phyloP scores from a whole-genome alignment of 345 rosid species.

The Cochlearia excelsa region DNA sequence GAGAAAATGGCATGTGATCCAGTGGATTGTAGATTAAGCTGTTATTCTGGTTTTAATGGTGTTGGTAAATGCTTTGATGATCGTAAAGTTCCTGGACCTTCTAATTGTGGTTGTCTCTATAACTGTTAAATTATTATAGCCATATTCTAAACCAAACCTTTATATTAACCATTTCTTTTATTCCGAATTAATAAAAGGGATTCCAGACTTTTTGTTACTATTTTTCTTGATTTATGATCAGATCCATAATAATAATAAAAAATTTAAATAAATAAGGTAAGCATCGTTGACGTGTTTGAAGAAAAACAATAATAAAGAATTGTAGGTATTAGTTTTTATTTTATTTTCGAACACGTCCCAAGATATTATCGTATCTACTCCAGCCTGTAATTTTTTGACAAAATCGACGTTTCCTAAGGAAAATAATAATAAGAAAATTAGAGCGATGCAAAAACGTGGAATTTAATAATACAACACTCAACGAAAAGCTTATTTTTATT shows the following conservation, averaged over 20 bases:
- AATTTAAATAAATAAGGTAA: not conserved
- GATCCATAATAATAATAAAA: not conserved
- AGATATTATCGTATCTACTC: too few relatives aligned
- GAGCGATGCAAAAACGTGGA: not conserved
- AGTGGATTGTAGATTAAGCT: conserved; percentile 4
- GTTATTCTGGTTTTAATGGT: conserved; percentile 9
- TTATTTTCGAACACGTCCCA: too few relatives aligned
- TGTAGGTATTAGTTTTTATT: too few relatives aligned
- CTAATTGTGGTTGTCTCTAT: conserved; percentile 19
- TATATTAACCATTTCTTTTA: not conserved
- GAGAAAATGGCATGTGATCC: not conserved
- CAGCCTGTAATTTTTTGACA: too few relatives aligned
- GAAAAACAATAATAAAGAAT: too few relatives aligned
- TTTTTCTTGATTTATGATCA: not conserved
- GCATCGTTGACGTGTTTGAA: too few relatives aligned
- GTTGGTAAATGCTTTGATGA: conserved; percentile 32
- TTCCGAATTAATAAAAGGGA: not conserved
- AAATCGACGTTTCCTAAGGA: too few relatives aligned
- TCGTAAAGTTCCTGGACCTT: conserved; percentile 22
- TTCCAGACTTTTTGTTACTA: not conserved
- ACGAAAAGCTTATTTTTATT: too few relatives aligned
- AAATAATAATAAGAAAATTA: too few relatives aligned
- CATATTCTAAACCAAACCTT: not conserved
- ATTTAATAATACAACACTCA: too few relatives aligned
- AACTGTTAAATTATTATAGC: conserved; percentile 16